Conservation (phyloP, 2,329 filamentous ascomycete species). For the Colletotrichum godetiae region DNA sequence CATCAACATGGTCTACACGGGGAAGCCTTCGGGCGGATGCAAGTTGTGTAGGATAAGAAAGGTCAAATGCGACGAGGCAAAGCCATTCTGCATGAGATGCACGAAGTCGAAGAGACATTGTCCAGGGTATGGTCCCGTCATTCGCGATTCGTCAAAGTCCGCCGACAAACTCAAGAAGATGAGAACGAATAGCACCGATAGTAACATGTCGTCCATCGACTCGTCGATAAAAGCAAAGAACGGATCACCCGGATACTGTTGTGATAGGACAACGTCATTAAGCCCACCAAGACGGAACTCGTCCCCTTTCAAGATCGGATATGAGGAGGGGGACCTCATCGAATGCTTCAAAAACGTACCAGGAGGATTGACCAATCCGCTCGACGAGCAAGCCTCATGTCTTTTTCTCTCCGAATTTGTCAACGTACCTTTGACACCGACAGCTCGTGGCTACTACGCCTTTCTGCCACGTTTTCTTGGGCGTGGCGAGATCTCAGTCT, state of each 20-base stretch:
- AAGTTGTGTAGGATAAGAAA: conserved; percentile 58
- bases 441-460: conserved; percentile 26
- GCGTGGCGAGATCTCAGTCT: conserved; percentile 23
- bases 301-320: conserved; percentile 4
- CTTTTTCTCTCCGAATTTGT: conserved; percentile 35
- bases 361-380: conserved; percentile 10
- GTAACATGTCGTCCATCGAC: not conserved
- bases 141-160: conserved; percentile 39
- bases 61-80: conserved; percentile 67
- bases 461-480: conserved; percentile 32
- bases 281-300: conserved; percentile 1
- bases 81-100: conserved; percentile 64
- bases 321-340: conserved; percentile 21
- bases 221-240: not conserved
- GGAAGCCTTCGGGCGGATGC: conserved; percentile 40
- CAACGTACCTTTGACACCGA: conserved; percentile 25
- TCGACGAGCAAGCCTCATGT: conserved; percentile 35
- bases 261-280: not conserved
- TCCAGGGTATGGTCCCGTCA: conserved; percentile 39
- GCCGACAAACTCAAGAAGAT: conserved; percentile 31
- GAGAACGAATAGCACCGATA: not conserved
- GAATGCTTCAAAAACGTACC: conserved; percentile 25
- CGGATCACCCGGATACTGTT: not conserved
- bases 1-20: conserved; percentile 39
- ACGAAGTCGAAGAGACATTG: conserved; percentile 47